Conservation (phyloP, 1,284 basidiomycete species). For the Rhodotorula mucilaginosa region DNA sequence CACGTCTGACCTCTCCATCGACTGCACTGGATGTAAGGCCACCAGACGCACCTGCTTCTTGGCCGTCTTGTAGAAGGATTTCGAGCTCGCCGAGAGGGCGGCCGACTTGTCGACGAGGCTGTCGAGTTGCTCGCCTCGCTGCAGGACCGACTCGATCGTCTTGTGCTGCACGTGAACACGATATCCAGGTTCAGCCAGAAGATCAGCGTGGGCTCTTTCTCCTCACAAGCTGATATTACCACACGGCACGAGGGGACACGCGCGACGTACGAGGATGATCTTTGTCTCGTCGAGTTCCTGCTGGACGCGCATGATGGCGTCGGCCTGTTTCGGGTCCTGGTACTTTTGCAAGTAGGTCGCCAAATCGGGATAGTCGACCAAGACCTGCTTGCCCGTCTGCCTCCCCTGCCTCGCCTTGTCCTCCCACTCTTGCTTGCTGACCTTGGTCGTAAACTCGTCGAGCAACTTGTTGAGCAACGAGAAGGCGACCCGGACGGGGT, state of each 20-base stretch:
- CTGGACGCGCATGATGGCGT: constrained; percentile 98
- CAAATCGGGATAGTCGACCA: constrained; percentile 56
- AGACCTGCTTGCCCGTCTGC: constrained; percentile 31
- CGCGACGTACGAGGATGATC: constrained; percentile 76
- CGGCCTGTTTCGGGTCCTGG: constrained; percentile 96
- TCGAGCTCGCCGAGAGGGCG: constrained; percentile 64
- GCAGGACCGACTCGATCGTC: constrained; percentile 95
- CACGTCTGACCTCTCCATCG: neutral
- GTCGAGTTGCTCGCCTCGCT: constrained; percentile 95
- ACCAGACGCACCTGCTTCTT: constrained; percentile 65
- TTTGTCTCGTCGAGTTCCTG: constrained; percentile 99
- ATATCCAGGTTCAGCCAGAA: neutral
- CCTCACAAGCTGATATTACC: neutral
- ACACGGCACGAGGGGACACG: neutral
- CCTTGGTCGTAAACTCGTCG: constrained; percentile 83
- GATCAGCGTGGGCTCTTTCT: neutral
- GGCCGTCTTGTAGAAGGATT: constrained; percentile 81
- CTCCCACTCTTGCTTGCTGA: constrained; percentile 65
- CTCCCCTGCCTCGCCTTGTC: constrained; percentile 53
- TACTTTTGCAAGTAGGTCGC: constrained; percentile 84
- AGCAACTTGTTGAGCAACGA: constrained; percentile 83
- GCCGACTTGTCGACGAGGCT: constrained; percentile 94
- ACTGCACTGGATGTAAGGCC: neutral
- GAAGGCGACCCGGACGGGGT: constrained; percentile 94
- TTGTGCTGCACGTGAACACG: constrained; percentile 68